Base-by-base conservation (phyloP, 306 rosid genomes). In the Datisca glomerata region DNA sequence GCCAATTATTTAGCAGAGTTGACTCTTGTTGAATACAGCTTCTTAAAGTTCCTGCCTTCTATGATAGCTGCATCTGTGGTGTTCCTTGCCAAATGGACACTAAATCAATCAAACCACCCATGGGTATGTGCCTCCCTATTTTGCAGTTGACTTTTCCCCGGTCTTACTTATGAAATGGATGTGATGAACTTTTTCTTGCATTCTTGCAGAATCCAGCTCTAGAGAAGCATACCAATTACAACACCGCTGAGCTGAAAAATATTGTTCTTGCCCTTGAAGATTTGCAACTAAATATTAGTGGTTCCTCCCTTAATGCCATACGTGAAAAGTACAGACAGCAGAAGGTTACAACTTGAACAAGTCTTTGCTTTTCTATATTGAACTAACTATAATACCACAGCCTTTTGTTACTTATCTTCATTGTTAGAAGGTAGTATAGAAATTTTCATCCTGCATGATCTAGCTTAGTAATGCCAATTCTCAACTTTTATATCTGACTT, bases 51-150 rank as follows among this genome's bases (percentile, higher is more conserved):
- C 67, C 73, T 79, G 51, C 94, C 96, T 45, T 86, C 94, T 49
- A 70, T 65, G 18, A 48, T 79, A 35, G 96, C 96, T 45, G 94
- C 93, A 43, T 79, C 96, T 24, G 87, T 79, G 38, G 81, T 86
- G 12, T 82, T 82, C 72, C 91, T 86, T 21, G 94, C 96, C 21
- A 86, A 72, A 76, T 86, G 96, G 96, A 79, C 83, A 12, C 79
- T 82, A 45, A 47, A 68, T 60, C 78, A 71, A 21, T 62, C 72
- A 43, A 80, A 76, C 45, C 70, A 79, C 53, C 93, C 96, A 56
- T 81, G 94, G 96, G 96, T 49, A 47, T 31, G 41, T 34, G 43
- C 50, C 36, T 41, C 41, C 21, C 18, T 25, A 12, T 5, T 7
- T 43, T 31, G 45, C 49, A 21, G 14, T 42, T 27, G 17, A 47